Evolutionary conservation across 257 asterid genomes (phyloP), one percentile per base, ranked within the genome.

Genomic region (Striga asiatica): DNA sequence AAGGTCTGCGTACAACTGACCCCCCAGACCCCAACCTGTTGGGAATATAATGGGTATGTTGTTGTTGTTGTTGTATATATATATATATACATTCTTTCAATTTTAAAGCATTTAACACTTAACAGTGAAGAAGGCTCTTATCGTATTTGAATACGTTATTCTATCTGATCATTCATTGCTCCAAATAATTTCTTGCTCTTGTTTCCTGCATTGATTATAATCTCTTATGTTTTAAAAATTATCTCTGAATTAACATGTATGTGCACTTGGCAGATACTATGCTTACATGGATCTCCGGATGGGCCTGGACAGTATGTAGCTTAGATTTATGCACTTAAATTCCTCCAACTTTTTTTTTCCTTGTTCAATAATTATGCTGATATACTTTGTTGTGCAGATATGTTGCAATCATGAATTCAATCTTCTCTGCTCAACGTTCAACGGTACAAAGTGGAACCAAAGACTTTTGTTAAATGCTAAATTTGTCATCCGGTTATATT

Each of bases 251-350:
- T 55, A 49, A 29, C 49, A 58, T 50, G 23, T 66, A 64, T 54
- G 32, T n/a, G n/a, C n/a, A n/a, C n/a, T 66, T 85, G 67, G 63
- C 96, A 89, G 97, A 81, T 89, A 66, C 54, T 89, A 61, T 89
- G 98, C 78, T 63, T 89, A 67, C 98, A 89, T 70, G 98, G 98
- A 81, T 89, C 96, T 49, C 93, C 84, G 21, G 96, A 89, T 68
- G 97, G 96, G 28, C 91, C 97, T 43, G 91, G 94, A 64, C 97
- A 89, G 94, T 89, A 79, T 43, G 96, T 77, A 41, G 35, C 64
- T 58, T 57, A 41, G 47, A 47, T 58, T 19, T 61, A 32, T n/a
- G n/a, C n/a, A n/a, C n/a, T n/a, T n/a, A n/a, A n/a, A n/a, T n/a
- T n/a, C n/a, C n/a, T n/a, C 25, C 62, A 48, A 37, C 60, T 43